Base-by-base conservation (phyloP, 176 grass and related monocot species). In the Phoenix roebelenii region DNA sequence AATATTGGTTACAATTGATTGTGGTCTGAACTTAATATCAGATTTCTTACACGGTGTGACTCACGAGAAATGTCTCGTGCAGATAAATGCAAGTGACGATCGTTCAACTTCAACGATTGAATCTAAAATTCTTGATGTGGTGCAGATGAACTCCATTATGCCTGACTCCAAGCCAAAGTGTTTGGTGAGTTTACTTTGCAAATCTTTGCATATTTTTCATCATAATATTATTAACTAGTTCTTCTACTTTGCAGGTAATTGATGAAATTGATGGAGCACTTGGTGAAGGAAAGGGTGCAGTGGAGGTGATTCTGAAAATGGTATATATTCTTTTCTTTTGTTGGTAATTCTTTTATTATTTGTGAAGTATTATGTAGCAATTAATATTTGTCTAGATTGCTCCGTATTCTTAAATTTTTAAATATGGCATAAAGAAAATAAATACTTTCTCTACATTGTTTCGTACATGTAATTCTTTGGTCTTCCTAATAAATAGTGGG, bases 31-130 rank as follows among this genome's bases (percentile, higher is more conserved):
- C 10, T 44, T 44, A 44, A 44, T 44, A 44, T 44, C 35, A 14
- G 35, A 44, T 44, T 44, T 44, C 7, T 44, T 44, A 12, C 9
- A 14, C 7, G 12, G 35, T 39, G 7, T 44, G 35, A 44, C 58
- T 81, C 70, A 78, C 60, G 28, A 48, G 58, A 64, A 65, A 5
- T 64, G 26, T 53, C 76, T 28, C 52, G 25, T 74, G 72, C 77
- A 96, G 86, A 87, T 96, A 87, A 96, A 96, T 96, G 92, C 86
- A 32, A 96, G 92, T 60, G 92, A 96, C 64, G 86, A 96, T 69
- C 92, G 92, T 62, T 85, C 92, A 61, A 83, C 86, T 74, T 87
- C 92, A 72, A 79, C 75, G 22, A 82, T 96, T 69, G 92, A 96
- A 76, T 61, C 86, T 54, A 96, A 96, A 79, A 82, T 96, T 70